These are phyloP conservation scores for Eremothecium gossypii DNA, from an alignment of 1,139 yeast species.

Conservation along the genomic window DNA sequence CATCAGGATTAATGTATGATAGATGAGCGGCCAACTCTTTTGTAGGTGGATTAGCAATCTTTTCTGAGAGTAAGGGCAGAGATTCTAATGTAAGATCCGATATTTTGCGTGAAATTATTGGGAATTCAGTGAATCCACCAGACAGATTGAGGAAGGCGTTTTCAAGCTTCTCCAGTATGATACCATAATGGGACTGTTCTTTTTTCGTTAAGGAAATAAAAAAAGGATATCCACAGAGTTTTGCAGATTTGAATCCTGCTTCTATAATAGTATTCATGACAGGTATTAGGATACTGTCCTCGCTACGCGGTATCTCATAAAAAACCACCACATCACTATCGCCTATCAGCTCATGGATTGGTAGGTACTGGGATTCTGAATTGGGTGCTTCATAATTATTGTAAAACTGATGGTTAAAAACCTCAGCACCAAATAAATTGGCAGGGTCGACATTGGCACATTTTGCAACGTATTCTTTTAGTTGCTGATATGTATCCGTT, in stretches of 20 bases:
- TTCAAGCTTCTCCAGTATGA: conserved; percentile 49
- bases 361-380: conserved; percentile 49
- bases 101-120: conserved; percentile 8
- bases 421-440: conserved; percentile 55
- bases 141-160: conserved; percentile 35
- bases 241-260: conserved; percentile 31
- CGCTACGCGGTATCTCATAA: conserved; percentile 47
- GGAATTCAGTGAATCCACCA: conserved; percentile 25
- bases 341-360: conserved; percentile 60
- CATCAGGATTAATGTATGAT: conserved; percentile 13
- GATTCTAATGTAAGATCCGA: conserved; percentile 5
- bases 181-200: conserved; percentile 45
- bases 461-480: conserved; percentile 51
- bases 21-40: conserved; percentile 10
- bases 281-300: conserved; percentile 52
- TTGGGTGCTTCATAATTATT: conserved; percentile 57
- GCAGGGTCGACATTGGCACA: conserved; percentile 39
- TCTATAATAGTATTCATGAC: conserved; percentile 50
- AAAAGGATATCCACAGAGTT: conserved; percentile 64
- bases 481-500: conserved; percentile 54
- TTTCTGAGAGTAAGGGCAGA: conserved; percentile 19
- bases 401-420: conserved; percentile 62
- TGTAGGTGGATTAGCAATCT: conserved; percentile 13
- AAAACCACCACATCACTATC: conserved; percentile 57
- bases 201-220: conserved; percentile 47